Base-by-base conservation (phyloP, 345 rosid genomes). In the Acer negundo region DNA sequence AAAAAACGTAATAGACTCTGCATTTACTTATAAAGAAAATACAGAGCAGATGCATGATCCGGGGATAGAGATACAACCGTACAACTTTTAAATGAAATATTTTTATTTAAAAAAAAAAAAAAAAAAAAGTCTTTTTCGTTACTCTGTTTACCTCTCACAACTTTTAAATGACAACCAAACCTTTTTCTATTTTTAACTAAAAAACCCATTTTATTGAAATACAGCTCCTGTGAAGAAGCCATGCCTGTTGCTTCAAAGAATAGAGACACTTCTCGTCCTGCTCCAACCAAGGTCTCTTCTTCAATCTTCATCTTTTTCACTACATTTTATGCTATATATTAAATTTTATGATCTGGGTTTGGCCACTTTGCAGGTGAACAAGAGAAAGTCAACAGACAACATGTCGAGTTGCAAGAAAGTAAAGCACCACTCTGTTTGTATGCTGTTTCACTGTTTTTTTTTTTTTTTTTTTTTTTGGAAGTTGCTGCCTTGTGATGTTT, bases 371-470 rank as follows among this genome's bases (percentile, higher is more conserved):
- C 24, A 62, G 76, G 17, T 46, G 19, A 74, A 62, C 19, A 26
- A 12, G 23, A 38, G 23, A 46, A 74, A 20, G 26, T 24, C 44
- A 44, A 44, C 10, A 59, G 66, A 72, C 13, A 62, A 62, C 4
- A 62, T 62, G 49, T 35, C 56, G 23, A 26, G 3, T 56, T n/a
- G 12, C 49, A 72, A 72, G 64, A 56, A 72, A 72, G 64, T 72
- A 64, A 64, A 72, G 19, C 28, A 4, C 3, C 47, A n/a, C 49
- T 72, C 19, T 31, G 13, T 10, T 3, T 65, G 46, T 65, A 28
- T 65, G 10, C n/a, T 0, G 69, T 4, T 40, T 40, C 51, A 19
- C n/a, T 44, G 9, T 24, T 10, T 20, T 10, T 42, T 28, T 35
- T 4, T 31, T 31, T 4, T 31, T 31, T 31, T 35, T 35, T 35